These are phyloP conservation scores for Lagenidium giganteum DNA, from an alignment of 352 stramenopile genomes.

Conservation along the genomic window DNA sequence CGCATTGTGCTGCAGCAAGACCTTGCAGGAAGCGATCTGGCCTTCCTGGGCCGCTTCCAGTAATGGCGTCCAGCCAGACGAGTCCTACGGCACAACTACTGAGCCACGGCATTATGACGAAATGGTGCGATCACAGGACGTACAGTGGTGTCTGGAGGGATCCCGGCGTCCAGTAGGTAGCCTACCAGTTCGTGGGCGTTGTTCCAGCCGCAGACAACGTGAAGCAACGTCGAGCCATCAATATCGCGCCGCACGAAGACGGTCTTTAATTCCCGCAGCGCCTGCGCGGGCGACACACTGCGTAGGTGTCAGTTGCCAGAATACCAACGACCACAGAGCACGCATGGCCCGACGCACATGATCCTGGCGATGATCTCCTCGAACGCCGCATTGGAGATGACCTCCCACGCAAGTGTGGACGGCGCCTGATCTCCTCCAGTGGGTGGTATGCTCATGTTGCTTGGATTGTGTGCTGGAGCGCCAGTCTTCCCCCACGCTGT, in stretches of 20 bases:
- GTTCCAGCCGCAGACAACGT: slow-evolving; percentile 48
- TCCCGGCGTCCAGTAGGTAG: slow-evolving; percentile 29
- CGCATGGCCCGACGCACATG: slow-evolving; percentile 24
- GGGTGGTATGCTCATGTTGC: no score
- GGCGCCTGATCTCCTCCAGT: no score
- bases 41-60: slow-evolving; percentile 59
- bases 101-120: background rate
- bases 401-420: slow-evolving; percentile 21
- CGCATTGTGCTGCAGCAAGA: slow-evolving; percentile 34
- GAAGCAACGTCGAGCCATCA: slow-evolving; percentile 49
- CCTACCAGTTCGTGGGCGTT: slow-evolving; percentile 46
- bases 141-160: slow-evolving; percentile 30
- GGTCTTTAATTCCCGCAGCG: slow-evolving; percentile 22
- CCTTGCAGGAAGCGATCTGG: slow-evolving; percentile 39
- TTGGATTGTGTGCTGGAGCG: no score
- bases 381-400: slow-evolving; percentile 30
- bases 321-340: background rate
- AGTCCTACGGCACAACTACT: slow-evolving; percentile 15
- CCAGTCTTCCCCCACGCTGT: no score
- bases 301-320: background rate
- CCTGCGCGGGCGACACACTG: slow-evolving; percentile 33
- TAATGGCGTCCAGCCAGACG: slow-evolving; percentile 49
- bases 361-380: slow-evolving; percentile 42
- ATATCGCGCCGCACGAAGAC: slow-evolving; percentile 24
- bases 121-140: background rate